A percentile compares a stretch with the other conserved stretches of the same genome.
These are phyloP conservation scores for Brachypodium distachyon DNA, from an alignment of 202 grass and related monocot genomes.

Conservation along the genomic window DNA sequence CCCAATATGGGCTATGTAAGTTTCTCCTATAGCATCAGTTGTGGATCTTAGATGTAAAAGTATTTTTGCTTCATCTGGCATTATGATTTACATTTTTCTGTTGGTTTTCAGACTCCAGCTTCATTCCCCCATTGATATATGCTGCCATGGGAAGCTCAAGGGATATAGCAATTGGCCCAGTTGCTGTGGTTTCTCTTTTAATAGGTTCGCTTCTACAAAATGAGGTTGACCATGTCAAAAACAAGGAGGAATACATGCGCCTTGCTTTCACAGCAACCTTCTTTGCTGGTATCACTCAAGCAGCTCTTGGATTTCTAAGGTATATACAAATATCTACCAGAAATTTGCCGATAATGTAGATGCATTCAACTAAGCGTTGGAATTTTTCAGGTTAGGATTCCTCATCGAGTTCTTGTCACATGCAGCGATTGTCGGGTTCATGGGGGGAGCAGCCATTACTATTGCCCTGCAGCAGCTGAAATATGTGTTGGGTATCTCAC, in stretches of 20 bases:
- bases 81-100: neutral
- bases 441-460: slow-evolving; percentile 90
- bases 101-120: slow-evolving; percentile 79
- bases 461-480: slow-evolving; percentile 97
- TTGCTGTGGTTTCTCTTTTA: slow-evolving; percentile 88
- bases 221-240: slow-evolving; percentile 50
- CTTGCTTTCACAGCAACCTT: slow-evolving; percentile 96
- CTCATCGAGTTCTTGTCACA: slow-evolving; percentile 92
- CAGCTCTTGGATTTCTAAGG: slow-evolving; percentile 85
- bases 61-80: neutral
- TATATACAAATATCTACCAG: slow-evolving; percentile 3
- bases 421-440: slow-evolving; percentile 97
- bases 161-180: slow-evolving; percentile 94
- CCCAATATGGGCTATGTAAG: slow-evolving; percentile 89
- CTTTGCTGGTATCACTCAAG: slow-evolving; percentile 98
- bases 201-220: slow-evolving; percentile 74
- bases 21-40: neutral
- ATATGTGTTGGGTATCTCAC: slow-evolving; percentile 62
- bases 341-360: neutral
- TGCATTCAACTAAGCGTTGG: neutral
- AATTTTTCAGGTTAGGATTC: slow-evolving; percentile 74
- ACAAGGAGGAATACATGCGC: slow-evolving; percentile 62
- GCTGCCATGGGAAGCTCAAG: slow-evolving; percentile 93
- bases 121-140: slow-evolving; percentile 83
- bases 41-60: neutral